Base-by-base conservation (phyloP, 1,139 yeast genomes). In the Debaryomycetaceae sp. region DNA sequence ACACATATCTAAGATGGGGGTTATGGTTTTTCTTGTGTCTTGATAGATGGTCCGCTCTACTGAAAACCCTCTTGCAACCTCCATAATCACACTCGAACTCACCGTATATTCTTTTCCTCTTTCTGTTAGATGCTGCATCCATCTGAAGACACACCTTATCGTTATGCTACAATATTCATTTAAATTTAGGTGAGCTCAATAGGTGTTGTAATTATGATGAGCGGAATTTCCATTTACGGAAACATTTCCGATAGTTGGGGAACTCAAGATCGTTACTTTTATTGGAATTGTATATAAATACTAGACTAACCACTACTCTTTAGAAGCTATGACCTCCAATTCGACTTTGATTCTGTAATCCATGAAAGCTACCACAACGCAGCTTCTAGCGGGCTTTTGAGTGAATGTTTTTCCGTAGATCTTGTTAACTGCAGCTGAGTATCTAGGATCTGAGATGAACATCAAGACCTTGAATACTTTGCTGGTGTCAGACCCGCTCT, bases 311-410 rank as follows among this genome's bases (percentile, higher is more conserved):
- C 11, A 27, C 31, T 27, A 27, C 31, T 63, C 65, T 34, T 53
- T 45, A n/a, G 64, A 50, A 5, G 72, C 72, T 50, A 67, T 60
- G 8, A 63, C 71, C 49, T 68, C 72, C 44, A 68, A 54, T 44
- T 68, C 72, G 14, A 65, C 66, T 51, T 66, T 66, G 44, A 68
- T 60, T 22, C 62, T 47, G 7, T 70, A 62, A 44, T 68, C 70
- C 70, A 66, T 68, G 49, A 68, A 68, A 3, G 62, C 63, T 24
- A 53, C 72, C 49, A 77, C 68, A 27, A 79, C 73, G 56, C 83
- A 78, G 42, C 80, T 72, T 62, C 85, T 68, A 27, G 80, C 78
- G n/a, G 85, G 85, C 55, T 69, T 69, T 43, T 69, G 68, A 3
- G 68, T 63, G 58, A 80, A 76, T 56, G 72, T 65, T 51, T 69